Evolutionary conservation across 805 yeast species (phyloP).

Genomic region (Saccharomycopsis sp.): DNA sequence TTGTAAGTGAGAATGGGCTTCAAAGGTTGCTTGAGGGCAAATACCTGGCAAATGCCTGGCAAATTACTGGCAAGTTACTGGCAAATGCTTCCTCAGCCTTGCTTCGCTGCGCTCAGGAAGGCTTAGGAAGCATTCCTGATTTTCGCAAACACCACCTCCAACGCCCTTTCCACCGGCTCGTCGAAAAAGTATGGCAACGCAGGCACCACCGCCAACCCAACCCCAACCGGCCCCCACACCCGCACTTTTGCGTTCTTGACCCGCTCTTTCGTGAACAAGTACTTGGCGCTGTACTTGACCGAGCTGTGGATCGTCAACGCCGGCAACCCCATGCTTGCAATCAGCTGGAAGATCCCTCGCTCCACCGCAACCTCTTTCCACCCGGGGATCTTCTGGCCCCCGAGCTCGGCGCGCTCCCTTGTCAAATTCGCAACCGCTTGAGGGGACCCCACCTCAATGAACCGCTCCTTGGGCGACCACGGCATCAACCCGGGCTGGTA

Average conservation of each 20-base stretch:
- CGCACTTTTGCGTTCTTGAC: slow-evolving; percentile 36
- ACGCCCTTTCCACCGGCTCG: slow-evolving; percentile 67
- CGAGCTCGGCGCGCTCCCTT: too few relatives aligned
- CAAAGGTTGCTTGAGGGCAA: too few relatives aligned
- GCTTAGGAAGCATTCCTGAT: too few relatives aligned
- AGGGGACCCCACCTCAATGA: slow-evolving; percentile 8
- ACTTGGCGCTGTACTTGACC: slow-evolving; percentile 57
- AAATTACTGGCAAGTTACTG: too few relatives aligned
- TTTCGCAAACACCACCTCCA: slow-evolving; percentile 58
- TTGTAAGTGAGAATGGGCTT: too few relatives aligned
- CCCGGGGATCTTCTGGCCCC: slow-evolving; percentile 33
- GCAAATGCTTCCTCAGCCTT: too few relatives aligned
- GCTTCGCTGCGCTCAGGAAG: too few relatives aligned
- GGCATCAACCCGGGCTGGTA: slow-evolving; percentile 54
- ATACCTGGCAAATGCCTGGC: too few relatives aligned
- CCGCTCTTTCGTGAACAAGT: slow-evolving; percentile 43
- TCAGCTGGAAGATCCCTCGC: slow-evolving; percentile 70
- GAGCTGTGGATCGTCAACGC: slow-evolving; percentile 76
- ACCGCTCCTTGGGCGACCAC: slow-evolving; percentile 48
- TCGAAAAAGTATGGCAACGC: slow-evolving; percentile 69
- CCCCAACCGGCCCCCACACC: slow-evolving; percentile 68
- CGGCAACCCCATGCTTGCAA: slow-evolving; percentile 82
- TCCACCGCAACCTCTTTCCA: slow-evolving; percentile 59
- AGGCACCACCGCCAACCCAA: slow-evolving; percentile 73
- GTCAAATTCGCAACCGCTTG: too few relatives aligned